Percentiles rank a stretch among this genome's conserved stretches.
These are phyloP conservation scores for Boechera divaricarpa DNA, from an alignment of 345 rosid species.

Conservation along the genomic window DNA sequence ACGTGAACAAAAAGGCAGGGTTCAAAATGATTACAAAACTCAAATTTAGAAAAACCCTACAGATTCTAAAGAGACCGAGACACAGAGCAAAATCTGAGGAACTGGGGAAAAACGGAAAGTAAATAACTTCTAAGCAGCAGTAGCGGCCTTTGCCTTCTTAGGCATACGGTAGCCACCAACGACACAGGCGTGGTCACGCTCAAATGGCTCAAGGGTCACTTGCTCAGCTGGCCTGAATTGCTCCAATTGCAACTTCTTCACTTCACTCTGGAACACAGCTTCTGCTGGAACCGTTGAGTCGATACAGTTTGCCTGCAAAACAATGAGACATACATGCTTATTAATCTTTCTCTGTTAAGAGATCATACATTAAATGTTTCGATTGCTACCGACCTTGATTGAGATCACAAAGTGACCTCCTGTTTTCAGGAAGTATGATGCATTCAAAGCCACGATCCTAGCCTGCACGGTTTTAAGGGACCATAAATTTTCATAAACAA, in stretches of 20 bases:
- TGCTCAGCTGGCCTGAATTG: conserved; percentile 92
- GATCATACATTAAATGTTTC: background rate
- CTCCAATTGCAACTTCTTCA: conserved; percentile 78
- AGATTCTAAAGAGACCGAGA: background rate
- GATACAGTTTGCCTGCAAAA: conserved; percentile 85
- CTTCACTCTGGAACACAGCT: conserved; percentile 85
- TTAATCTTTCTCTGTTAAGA: background rate
- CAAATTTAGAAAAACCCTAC: background rate
- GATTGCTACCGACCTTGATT: conserved; percentile 70
- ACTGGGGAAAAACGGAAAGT: background rate
- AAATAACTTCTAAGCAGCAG: conserved; percentile 38
- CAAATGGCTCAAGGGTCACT: conserved; percentile 97
- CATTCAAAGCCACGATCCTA: conserved; percentile 91
- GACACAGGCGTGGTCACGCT: conserved; percentile 97
- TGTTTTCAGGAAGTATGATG: conserved; percentile 78
- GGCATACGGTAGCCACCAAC: conserved; percentile 91
- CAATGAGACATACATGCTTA: background rate
- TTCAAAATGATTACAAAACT: conserved; percentile 16
- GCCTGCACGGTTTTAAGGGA: conserved; percentile 57
- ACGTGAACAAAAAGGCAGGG: background rate
- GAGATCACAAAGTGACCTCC: conserved; percentile 99
- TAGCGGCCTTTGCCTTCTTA: conserved; percentile 70
- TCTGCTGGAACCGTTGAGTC: conserved; percentile 96
- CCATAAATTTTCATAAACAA: background rate
- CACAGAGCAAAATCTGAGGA: conserved; percentile 1